phyloP scores from a whole-genome alignment of 1,284 basidiomycete genomes.

The Marasmius fiardii region DNA sequence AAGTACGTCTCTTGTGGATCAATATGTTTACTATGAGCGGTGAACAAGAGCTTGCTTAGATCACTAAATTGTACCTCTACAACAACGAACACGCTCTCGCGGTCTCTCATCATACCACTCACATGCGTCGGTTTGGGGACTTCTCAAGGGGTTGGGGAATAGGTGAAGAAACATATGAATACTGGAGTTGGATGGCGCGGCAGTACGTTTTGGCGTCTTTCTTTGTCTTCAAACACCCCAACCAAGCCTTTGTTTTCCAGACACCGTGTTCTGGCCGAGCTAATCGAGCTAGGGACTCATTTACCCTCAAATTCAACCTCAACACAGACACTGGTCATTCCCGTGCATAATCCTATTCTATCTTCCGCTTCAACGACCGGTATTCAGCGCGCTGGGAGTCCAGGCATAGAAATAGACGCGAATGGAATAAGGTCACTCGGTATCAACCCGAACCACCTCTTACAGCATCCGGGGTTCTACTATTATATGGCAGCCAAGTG shows the following conservation, averaged over 20 bases:
- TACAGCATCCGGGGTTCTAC: constrained; percentile 90
- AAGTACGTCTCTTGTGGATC: constrained; percentile 44
- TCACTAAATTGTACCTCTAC: constrained; percentile 87
- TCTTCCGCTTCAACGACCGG: constrained; percentile 22
- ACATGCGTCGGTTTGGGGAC: constrained; percentile 83
- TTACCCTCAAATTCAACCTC: constrained; percentile 25
- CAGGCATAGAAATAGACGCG: constrained; percentile 47
- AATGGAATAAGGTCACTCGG: constrained; percentile 45
- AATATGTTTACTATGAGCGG: too few species aligned
- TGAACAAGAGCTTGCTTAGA: constrained; percentile 55
- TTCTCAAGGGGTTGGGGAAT: constrained; percentile 94
- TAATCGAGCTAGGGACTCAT: constrained; percentile 78
- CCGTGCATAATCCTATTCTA: constrained; percentile 45
- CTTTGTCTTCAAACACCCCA: constrained; percentile 3
- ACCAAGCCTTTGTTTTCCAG: constrained; percentile 31
- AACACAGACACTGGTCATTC: constrained; percentile 67
- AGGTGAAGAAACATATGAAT: constrained; percentile 95
- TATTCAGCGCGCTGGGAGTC: constrained; percentile 27
- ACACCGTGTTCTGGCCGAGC: constrained; percentile 83
- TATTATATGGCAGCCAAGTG: constrained; percentile 86
- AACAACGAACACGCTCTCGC: constrained; percentile 79
- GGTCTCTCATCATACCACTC: constrained; percentile 77
- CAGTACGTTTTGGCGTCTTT: constrained; percentile 56
- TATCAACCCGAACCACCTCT: constrained; percentile 64
- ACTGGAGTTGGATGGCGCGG: constrained; percentile 94